phyloP scores from a whole-genome alignment of 352 stramenopile species.

The Blastocystis sp. region DNA sequence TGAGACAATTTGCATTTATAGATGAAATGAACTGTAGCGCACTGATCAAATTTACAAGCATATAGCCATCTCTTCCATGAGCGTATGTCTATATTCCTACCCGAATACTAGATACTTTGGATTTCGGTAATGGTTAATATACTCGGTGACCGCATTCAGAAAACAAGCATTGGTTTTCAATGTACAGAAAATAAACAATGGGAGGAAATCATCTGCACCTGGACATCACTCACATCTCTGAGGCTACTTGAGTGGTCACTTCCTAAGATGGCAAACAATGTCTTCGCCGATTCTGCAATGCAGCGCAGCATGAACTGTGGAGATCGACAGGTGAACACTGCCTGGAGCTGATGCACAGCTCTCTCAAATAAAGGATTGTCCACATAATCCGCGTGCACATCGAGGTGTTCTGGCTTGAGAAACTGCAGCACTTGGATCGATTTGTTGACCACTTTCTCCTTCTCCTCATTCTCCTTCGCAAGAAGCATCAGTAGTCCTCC shows the following conservation, averaged over 20 bases:
- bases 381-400: not conserved
- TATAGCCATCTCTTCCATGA: conserved; percentile 18
- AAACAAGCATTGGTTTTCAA: not conserved
- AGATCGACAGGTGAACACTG: not conserved
- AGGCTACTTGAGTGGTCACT: not conserved
- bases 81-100: not conserved
- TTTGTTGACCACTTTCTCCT: not conserved
- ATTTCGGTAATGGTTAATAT: conserved; percentile 35
- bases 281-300: not conserved
- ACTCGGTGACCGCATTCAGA: not conserved
- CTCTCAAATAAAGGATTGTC: not conserved
- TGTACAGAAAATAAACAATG: conserved; percentile 51
- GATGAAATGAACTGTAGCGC: conserved; percentile 50
- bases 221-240: not conserved
- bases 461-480: not conserved
- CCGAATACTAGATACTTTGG: conserved; percentile 20
- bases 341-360: not conserved
- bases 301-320: not conserved
- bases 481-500: not conserved
- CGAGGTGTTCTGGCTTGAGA: conserved; percentile 6
- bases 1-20: conserved; percentile 24
- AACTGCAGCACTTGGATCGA: conserved; percentile 28
- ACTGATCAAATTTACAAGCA: conserved; percentile 41
- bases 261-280: not conserved
- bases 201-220: conserved; percentile 33